phyloP scores from a whole-genome alignment of 148 eudicot genomes.

The Tetragonia tetragonoides region DNA sequence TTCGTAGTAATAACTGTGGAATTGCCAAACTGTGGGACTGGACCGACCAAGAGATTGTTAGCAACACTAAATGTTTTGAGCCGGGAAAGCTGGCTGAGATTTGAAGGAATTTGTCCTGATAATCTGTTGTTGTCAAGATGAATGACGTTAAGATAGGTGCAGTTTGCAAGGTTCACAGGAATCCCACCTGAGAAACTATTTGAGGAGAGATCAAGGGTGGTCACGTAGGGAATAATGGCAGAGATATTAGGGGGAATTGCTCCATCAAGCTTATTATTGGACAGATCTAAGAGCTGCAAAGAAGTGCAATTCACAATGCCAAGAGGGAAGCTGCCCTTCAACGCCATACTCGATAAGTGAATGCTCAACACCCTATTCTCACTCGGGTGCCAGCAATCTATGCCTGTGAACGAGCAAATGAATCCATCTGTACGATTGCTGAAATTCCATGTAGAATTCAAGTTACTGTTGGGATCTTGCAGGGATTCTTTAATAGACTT shows the following conservation, averaged over 20 bases:
- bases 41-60: constrained; percentile 46
- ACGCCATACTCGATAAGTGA: constrained; percentile 40
- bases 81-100: constrained; percentile 41
- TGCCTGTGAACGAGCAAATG: constrained; percentile 50
- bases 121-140: constrained; percentile 44
- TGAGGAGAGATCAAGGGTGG: constrained; percentile 47
- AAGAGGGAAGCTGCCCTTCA: constrained; percentile 52
- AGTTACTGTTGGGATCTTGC: constrained; percentile 42
- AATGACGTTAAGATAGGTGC: constrained; percentile 40
- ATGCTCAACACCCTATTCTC: constrained; percentile 53
- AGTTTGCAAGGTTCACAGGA: constrained; percentile 39
- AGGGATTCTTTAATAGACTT: constrained; percentile 45
- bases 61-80: constrained; percentile 40
- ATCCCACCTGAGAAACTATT: constrained; percentile 51
- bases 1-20: constrained; percentile 16
- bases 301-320: constrained; percentile 38
- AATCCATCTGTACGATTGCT: constrained; percentile 45
- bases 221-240: constrained; percentile 23
- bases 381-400: constrained; percentile 51
- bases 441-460: constrained; percentile 48
- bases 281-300: constrained; percentile 45
- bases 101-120: constrained; percentile 43
- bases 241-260: constrained; percentile 42
- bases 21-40: constrained; percentile 30
- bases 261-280: constrained; percentile 45